Conservation (phyloP, 2,329 filamentous ascomycete genomes). For the Colletotrichum orchidophilum region DNA sequence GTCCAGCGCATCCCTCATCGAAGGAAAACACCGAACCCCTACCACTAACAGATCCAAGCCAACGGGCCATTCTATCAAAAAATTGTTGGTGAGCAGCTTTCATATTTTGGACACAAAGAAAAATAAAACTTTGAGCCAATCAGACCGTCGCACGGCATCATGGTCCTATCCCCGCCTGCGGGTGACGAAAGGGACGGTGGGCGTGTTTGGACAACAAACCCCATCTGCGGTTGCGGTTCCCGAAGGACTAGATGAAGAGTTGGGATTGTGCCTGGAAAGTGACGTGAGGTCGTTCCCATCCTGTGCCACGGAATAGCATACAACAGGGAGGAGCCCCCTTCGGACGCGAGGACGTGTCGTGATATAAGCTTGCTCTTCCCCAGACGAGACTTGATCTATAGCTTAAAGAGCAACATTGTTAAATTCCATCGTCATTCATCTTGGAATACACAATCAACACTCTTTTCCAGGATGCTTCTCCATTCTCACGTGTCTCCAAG, state of each 20-base stretch:
- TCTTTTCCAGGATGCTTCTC: not conserved
- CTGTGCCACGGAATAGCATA: not conserved
- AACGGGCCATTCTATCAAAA: not conserved
- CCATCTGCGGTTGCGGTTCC: not conserved
- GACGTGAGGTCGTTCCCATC: not conserved
- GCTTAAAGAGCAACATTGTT: not conserved
- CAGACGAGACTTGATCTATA: not conserved
- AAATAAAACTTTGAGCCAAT: not conserved
- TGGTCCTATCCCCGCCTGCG: not conserved
- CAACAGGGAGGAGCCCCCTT: not conserved
- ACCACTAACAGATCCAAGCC: not conserved
- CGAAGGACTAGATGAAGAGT: not conserved
- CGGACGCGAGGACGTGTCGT: not conserved
- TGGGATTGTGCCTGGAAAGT: not conserved
- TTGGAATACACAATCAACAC: no score
- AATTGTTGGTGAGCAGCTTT: not conserved
- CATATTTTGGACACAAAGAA: no score
- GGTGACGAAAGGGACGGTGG: not conserved
- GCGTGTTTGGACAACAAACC: not conserved
- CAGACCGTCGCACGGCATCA: not conserved
- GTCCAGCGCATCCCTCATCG: not conserved
- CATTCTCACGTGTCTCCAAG: not conserved
- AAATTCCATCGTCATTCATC: not conserved
- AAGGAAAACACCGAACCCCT: not conserved
- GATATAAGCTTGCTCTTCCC: not conserved